A percentile compares a stretch with the other conserved stretches of the same genome.
Conservation (phyloP, 345 rosid species). For the Rubroshorea leprosula region DNA sequence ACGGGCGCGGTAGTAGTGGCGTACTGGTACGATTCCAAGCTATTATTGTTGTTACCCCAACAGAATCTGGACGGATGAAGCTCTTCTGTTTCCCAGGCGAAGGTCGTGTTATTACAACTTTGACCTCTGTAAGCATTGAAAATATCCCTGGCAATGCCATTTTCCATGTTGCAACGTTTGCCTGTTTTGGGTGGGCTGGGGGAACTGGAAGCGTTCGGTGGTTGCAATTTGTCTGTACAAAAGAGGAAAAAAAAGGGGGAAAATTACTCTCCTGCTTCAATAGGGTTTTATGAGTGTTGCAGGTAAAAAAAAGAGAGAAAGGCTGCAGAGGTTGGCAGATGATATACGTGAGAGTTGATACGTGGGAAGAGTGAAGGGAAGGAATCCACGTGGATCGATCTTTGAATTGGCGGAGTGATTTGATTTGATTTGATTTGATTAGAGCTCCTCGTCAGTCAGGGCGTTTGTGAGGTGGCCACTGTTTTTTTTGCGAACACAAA, state of each 20-base stretch:
- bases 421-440: not conserved
- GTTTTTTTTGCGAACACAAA: too few species aligned
- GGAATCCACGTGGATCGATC: conserved; percentile 5
- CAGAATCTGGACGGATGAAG: conserved; percentile 20
- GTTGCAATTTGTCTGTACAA: not conserved
- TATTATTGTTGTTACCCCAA: conserved; percentile 9
- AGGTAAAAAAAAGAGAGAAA: not conserved
- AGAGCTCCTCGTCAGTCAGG: too few species aligned
- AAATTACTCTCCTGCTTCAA: too few species aligned
- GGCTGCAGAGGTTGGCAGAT: not conserved
- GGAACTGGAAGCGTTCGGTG: not conserved
- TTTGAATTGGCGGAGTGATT: not conserved
- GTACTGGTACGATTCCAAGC: not conserved
- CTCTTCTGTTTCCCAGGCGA: conserved; percentile 26
- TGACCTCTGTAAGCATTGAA: conserved; percentile 14
- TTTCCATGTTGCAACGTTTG: too few species aligned
- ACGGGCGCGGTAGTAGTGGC: not conserved
- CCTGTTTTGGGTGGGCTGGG: conserved; percentile 12
- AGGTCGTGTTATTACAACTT: not conserved
- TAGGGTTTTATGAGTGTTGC: conserved; percentile 1
- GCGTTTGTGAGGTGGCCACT: too few species aligned
- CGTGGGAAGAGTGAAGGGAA: conserved; percentile 23
- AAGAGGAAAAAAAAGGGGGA: conserved; percentile 5
- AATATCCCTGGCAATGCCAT: conserved; percentile 26
- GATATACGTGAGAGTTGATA: conserved; percentile 22